Percentiles rank a stretch among this genome's conserved stretches.
These are phyloP conservation scores for Aspergillus flavus DNA, from an alignment of 2,329 filamentous ascomycete genomes.

Conservation along the genomic window DNA sequence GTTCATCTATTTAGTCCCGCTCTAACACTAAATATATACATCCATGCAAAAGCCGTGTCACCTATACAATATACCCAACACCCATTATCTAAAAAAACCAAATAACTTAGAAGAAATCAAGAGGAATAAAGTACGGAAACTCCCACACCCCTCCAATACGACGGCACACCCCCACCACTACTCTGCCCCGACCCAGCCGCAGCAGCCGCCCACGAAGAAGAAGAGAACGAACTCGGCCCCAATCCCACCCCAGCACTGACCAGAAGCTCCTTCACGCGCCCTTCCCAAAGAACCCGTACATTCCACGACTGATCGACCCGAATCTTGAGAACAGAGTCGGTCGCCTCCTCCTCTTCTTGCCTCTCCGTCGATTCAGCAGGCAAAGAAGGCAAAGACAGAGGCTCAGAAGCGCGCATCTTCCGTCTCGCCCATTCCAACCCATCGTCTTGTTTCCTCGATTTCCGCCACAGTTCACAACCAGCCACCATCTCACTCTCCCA, in stretches of 20 bases:
- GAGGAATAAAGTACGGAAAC: slow-evolving; percentile 48
- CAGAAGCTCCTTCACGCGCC: slow-evolving; percentile 85
- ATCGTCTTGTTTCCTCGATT: slow-evolving; percentile 49
- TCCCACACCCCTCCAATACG: slow-evolving; percentile 46
- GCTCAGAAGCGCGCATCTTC: slow-evolving; percentile 36
- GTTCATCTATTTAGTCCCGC: not conserved
- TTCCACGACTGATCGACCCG: slow-evolving; percentile 85
- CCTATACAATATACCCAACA: not conserved
- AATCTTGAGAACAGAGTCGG: slow-evolving; percentile 86
- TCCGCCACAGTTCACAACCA: slow-evolving; percentile 88
- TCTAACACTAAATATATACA: slow-evolving; percentile 6
- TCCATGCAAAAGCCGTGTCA: slow-evolving; percentile 3
- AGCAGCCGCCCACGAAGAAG: slow-evolving; percentile 28
- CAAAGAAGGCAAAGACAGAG: slow-evolving; percentile 18
- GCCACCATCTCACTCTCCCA: slow-evolving; percentile 94
- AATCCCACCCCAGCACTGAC: slow-evolving; percentile 88
- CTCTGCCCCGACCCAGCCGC: slow-evolving; percentile 27
- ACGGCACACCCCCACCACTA: slow-evolving; percentile 31
- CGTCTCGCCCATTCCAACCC: slow-evolving; percentile 45
- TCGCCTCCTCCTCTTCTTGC: slow-evolving; percentile 59
- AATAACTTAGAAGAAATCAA: slow-evolving; percentile 22
- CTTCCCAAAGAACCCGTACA: slow-evolving; percentile 89
- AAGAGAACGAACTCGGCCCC: slow-evolving; percentile 55
- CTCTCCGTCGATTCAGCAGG: not conserved
- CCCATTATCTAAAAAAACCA: not conserved